Percentiles rank a stretch among this genome's conserved stretches.
These are phyloP conservation scores for Cryptococcus neoformans DNA, from an alignment of 1,284 basidiomycete genomes.

Conservation along the genomic window DNA sequence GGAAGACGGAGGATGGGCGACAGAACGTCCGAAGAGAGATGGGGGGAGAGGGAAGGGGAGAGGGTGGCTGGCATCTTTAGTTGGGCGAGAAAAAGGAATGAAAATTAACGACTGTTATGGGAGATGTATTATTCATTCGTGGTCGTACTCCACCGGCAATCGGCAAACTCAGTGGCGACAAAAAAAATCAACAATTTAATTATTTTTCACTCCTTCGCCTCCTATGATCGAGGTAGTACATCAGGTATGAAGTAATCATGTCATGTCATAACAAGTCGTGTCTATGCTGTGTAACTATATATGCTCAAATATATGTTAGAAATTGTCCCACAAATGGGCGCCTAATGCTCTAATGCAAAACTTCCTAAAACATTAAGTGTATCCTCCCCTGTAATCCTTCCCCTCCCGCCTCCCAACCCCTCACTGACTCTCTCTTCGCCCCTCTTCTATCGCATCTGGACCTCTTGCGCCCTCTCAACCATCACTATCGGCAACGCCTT, in stretches of 20 bases:
- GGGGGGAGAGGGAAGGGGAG: background rate
- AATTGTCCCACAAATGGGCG: no score
- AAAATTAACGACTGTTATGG: background rate
- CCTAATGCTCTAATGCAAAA: no score
- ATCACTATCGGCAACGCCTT: background rate
- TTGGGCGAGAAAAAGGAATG: background rate
- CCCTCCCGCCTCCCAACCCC: no score
- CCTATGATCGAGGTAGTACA: no score
- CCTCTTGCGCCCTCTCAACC: background rate
- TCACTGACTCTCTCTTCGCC: no score
- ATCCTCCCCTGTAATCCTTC: no score
- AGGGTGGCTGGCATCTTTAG: background rate
- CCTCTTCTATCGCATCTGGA: background rate
- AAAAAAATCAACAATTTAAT: background rate
- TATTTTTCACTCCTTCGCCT: no score
- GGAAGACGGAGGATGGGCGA: conserved; percentile 32
- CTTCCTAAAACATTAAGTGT: no score
- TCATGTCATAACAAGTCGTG: conserved; percentile 1
- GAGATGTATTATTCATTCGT: background rate
- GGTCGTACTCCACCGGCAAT: background rate
- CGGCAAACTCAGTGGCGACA: background rate
- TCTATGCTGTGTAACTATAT: background rate
- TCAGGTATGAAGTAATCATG: background rate
- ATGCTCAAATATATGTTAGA: background rate
- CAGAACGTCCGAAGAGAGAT: background rate